Evolutionary conservation across 2,329 filamentous ascomycete genomes (phyloP).

Genomic region (Colletotrichum sp.): DNA sequence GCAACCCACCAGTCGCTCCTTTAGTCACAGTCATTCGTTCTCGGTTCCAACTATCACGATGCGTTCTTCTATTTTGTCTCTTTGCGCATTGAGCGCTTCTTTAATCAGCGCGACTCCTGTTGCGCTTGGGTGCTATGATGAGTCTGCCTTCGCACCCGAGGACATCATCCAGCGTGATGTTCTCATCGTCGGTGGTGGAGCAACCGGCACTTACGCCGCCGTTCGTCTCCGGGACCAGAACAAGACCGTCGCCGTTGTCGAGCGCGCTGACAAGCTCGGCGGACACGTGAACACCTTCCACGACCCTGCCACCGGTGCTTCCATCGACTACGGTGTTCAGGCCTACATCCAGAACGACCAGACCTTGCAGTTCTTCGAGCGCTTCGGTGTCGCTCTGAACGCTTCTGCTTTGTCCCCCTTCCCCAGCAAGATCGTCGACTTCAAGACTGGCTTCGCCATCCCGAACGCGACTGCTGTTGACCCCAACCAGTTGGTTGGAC

Average conservation of each 20-base stretch:
- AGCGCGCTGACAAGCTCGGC: conserved; percentile 35
- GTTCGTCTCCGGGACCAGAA: conserved; percentile 54
- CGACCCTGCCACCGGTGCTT: conserved; percentile 37
- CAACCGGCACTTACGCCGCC: conserved; percentile 54
- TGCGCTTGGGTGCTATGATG: conserved; percentile 8
- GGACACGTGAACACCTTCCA: conserved; percentile 54
- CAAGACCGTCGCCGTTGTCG: conserved; percentile 52
- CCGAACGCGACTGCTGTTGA: conserved; percentile 18
- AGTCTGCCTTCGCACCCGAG: conserved; percentile 10
- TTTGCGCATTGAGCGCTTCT: conserved; percentile 5
- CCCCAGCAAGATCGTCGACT: conserved; percentile 18
- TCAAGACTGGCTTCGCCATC: conserved; percentile 18
- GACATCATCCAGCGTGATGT: conserved; percentile 39
- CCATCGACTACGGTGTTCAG: conserved; percentile 40
- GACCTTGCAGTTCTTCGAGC: conserved; percentile 47
- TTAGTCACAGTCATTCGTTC: neutral
- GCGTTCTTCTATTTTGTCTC: conserved; percentile 1
- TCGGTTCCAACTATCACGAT: neutral
- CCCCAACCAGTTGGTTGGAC: neutral
- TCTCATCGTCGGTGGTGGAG: conserved; percentile 58
- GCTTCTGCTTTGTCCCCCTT: conserved; percentile 2
- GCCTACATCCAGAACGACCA: conserved; percentile 39
- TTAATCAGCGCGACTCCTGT: neutral
- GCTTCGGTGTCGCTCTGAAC: conserved; percentile 39
- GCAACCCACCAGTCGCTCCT: neutral